A percentile compares a stretch with the other conserved stretches of the same genome.
Conservation (phyloP, 176 grass and related monocot species). For the Melocanna baccifera region DNA sequence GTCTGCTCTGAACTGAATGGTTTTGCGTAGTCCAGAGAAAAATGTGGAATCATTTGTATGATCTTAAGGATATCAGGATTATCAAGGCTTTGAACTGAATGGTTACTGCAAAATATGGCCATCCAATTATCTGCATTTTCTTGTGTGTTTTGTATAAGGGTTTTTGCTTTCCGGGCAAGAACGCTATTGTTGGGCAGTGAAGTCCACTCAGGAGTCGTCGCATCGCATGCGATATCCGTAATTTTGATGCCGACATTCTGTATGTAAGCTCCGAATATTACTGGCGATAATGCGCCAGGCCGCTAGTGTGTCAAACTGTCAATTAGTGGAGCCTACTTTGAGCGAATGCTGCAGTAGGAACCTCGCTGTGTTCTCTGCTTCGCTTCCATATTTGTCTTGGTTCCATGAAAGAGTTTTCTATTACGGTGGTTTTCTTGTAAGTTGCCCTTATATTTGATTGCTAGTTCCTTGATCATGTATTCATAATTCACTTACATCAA, state of each 20-base stretch:
- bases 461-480: not conserved
- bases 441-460: not conserved
- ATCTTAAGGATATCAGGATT: not conserved
- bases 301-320: too few relatives aligned
- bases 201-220: not conserved
- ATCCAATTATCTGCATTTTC: not conserved
- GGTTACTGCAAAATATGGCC: not conserved
- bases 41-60: not conserved
- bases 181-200: not conserved
- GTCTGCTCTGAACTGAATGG: not conserved
- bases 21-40: not conserved
- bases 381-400: not conserved
- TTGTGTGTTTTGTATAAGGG: not conserved
- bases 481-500: too few relatives aligned
- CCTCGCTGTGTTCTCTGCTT: not conserved
- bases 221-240: not conserved
- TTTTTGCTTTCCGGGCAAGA: not conserved
- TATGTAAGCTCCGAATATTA: not conserved
- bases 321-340: not conserved
- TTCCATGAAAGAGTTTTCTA: not conserved
- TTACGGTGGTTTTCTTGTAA: not conserved
- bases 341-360: not conserved
- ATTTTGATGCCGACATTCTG: not conserved
- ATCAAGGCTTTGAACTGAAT: not conserved
- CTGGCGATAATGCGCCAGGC: not conserved